Evolutionary conservation across 148 eudicot genomes (phyloP).

Genomic region (Arctostaphylos glauca): DNA sequence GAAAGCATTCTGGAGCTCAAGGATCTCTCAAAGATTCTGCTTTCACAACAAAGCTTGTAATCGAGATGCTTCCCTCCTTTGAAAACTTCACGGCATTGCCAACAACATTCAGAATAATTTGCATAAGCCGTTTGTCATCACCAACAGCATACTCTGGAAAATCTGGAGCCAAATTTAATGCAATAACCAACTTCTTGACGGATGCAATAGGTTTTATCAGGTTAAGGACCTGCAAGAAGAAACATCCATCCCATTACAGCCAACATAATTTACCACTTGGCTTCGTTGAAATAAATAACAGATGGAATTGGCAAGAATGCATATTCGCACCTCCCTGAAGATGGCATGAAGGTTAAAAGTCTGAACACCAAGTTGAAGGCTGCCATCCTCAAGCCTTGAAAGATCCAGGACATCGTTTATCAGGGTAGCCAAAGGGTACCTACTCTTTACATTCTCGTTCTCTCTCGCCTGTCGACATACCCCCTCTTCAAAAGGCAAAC

Average conservation of each 20-base stretch:
- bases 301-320: neutral
- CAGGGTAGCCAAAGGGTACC: constrained; percentile 79
- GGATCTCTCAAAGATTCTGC: constrained; percentile 62
- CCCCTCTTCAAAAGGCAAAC: too few relatives aligned
- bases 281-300: neutral
- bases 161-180: constrained; percentile 58
- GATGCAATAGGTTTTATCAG: constrained; percentile 83
- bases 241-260: constrained; percentile 18
- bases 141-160: constrained; percentile 77
- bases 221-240: constrained; percentile 58
- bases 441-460: constrained; percentile 49
- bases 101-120: constrained; percentile 68
- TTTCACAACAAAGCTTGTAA: constrained; percentile 58
- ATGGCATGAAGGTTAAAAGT: constrained; percentile 71
- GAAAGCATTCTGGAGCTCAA: constrained; percentile 62
- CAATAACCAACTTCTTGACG: constrained; percentile 58
- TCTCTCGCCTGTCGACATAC: too few relatives aligned
- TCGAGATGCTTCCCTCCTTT: constrained; percentile 73
- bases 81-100: constrained; percentile 94
- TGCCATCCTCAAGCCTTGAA: constrained; percentile 95
- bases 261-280: constrained; percentile 7
- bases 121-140: constrained; percentile 88
- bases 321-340: constrained; percentile 57
- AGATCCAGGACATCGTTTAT: constrained; percentile 91
- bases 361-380: constrained; percentile 73